These are phyloP conservation scores for Quercus alba DNA, from an alignment of 306 rosid species.

Conservation along the genomic window DNA sequence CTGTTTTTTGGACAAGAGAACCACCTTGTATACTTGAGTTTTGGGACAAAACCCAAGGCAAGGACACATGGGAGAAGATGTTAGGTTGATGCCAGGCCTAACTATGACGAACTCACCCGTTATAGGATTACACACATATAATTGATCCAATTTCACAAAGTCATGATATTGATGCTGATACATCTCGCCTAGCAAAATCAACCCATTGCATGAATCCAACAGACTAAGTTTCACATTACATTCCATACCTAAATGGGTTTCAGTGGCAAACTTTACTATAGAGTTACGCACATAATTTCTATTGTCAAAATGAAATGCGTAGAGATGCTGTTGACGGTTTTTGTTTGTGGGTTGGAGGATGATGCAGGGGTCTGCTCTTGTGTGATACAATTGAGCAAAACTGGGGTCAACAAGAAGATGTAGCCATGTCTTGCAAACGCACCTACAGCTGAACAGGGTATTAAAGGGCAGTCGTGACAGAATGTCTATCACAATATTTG, in stretches of 20 bases:
- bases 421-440: neutral
- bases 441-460: neutral
- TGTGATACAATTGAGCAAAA: neutral
- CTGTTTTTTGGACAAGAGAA: neutral
- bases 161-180: accelerated
- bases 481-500: neutral
- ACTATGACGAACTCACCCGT: neutral
- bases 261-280: neutral
- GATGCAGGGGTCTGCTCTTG: neutral
- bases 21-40: neutral
- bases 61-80: neutral
- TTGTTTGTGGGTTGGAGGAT: neutral
- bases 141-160: neutral
- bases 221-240: neutral
- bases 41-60: neutral
- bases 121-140: neutral
- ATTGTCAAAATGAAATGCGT: neutral
- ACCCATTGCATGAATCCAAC: neutral
- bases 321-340: neutral
- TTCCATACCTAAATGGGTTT: neutral
- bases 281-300: neutral
- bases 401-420: neutral
- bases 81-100: neutral
- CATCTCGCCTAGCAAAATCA: neutral
- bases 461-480: neutral